phyloP scores from a whole-genome alignment of 495 filamentous ascomycete species.

The Daldinia grandis region DNA sequence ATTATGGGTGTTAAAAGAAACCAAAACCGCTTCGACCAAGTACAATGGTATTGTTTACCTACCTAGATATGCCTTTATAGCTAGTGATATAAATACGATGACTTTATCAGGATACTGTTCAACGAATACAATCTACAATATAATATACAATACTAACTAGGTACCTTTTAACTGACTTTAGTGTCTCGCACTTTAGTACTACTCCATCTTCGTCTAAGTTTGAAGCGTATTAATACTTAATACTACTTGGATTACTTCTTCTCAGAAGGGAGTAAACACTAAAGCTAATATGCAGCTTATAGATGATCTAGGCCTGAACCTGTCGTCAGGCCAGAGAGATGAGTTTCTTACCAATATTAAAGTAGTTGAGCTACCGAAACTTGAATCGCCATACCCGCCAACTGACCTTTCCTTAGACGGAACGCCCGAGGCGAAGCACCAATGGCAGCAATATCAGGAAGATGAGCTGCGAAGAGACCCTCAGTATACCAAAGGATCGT shows the following conservation, averaged over 20 bases:
- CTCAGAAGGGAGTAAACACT: not conserved
- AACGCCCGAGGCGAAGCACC: not conserved
- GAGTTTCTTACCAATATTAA: not conserved
- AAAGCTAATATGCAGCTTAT: not conserved
- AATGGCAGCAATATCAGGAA: not conserved
- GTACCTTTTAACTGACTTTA: not conserved
- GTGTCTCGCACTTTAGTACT: too few relatives aligned
- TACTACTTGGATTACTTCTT: not conserved
- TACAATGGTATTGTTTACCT: not conserved
- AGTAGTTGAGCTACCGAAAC: not conserved
- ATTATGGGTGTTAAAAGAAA: not conserved
- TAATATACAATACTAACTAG: not conserved
- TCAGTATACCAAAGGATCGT: not conserved
- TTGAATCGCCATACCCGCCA: not conserved
- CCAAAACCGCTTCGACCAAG: not conserved
- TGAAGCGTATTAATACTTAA: not conserved
- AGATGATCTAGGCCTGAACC: conserved; percentile 8
- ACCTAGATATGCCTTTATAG: not conserved
- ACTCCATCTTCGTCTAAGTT: not conserved
- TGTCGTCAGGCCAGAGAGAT: not conserved
- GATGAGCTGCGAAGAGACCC: not conserved
- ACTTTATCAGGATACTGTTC: not conserved
- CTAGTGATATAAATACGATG: not conserved
- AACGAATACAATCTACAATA: not conserved
- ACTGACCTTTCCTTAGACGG: not conserved